Percentiles rank a stretch among this genome's conserved stretches.
Evolutionary conservation across 2,329 filamentous ascomycete species (phyloP).

Genomic region (Clonostachys solani): DNA sequence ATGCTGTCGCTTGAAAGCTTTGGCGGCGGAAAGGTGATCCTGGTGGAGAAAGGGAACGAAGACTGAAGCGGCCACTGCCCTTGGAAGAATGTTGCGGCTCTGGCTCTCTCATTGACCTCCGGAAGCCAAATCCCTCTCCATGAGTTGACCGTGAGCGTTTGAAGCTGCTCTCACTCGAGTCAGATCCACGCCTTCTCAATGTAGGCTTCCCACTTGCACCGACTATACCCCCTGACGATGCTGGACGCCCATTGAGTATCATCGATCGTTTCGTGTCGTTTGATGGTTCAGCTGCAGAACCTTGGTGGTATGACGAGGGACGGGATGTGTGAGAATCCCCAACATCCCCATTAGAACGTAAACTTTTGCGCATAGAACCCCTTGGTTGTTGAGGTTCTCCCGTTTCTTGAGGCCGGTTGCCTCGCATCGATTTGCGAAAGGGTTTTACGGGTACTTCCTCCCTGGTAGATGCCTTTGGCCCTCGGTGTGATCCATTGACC

Average conservation of each 20-base stretch:
- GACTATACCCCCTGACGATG: not conserved
- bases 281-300: slow-evolving; percentile 5
- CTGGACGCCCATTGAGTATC: not conserved
- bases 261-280: slow-evolving; percentile 3
- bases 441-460: slow-evolving; percentile 8
- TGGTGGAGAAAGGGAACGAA: slow-evolving; percentile 67
- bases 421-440: slow-evolving; percentile 45
- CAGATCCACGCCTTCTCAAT: slow-evolving; percentile 52
- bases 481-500: not conserved
- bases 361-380: slow-evolving; percentile 19
- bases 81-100: slow-evolving; percentile 14
- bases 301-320: slow-evolving; percentile 22
- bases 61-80: slow-evolving; percentile 59
- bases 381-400: slow-evolving; percentile 4
- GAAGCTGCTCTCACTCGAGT: slow-evolving; percentile 80
- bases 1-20: slow-evolving; percentile 28
- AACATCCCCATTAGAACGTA: slow-evolving; percentile 9
- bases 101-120: slow-evolving; percentile 63
- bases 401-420: slow-evolving; percentile 12
- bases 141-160: slow-evolving; percentile 52
- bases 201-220: slow-evolving; percentile 18
- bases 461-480: not conserved
- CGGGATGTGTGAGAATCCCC: slow-evolving; percentile 6
- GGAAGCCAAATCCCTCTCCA: slow-evolving; percentile 56
- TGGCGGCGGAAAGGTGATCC: slow-evolving; percentile 45